Evolutionary conservation across 331 rosid species (phyloP).

Genomic region (Stylosanthes scabra): DNA sequence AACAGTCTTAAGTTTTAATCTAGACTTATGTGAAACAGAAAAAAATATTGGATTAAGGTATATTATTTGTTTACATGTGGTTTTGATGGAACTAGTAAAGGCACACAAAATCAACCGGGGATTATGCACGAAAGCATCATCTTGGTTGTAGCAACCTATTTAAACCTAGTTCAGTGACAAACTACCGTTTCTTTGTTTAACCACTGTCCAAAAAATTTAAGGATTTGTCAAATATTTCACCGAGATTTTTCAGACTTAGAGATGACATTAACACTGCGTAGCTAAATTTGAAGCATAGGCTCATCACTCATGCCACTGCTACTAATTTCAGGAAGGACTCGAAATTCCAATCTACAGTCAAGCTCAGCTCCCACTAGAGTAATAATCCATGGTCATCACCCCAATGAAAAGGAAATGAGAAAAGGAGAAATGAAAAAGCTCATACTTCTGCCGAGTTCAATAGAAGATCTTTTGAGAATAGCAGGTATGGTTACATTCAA

Average conservation of each 20-base stretch:
- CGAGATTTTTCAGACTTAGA: neutral
- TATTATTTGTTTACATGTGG: neutral
- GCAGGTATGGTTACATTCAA: constrained; percentile 65
- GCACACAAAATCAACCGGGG: constrained; percentile 2
- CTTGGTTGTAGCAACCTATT: constrained; percentile 1
- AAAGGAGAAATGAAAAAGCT: constrained; percentile 57
- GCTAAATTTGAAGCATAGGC: constrained; percentile 12
- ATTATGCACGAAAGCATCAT: constrained; percentile 13
- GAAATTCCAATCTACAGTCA: constrained; percentile 40
- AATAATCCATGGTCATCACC: constrained; percentile 71
- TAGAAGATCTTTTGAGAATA: constrained; percentile 62
- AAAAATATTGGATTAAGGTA: neutral
- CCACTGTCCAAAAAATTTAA: constrained; percentile 2
- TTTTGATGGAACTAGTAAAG: neutral
- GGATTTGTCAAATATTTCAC: neutral
- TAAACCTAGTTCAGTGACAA: neutral
- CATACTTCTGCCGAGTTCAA: constrained; percentile 72
- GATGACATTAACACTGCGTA: constrained; percentile 26
- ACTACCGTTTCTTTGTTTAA: neutral
- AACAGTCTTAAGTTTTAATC: constrained; percentile 1
- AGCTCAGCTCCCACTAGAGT: constrained; percentile 56
- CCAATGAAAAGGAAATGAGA: constrained; percentile 57
- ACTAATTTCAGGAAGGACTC: constrained; percentile 46
- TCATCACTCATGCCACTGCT: constrained; percentile 24
- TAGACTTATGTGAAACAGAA: neutral